These are phyloP conservation scores for Sclerotinia borealis DNA, from an alignment of 2,329 filamentous ascomycete genomes.

Conservation along the genomic window DNA sequence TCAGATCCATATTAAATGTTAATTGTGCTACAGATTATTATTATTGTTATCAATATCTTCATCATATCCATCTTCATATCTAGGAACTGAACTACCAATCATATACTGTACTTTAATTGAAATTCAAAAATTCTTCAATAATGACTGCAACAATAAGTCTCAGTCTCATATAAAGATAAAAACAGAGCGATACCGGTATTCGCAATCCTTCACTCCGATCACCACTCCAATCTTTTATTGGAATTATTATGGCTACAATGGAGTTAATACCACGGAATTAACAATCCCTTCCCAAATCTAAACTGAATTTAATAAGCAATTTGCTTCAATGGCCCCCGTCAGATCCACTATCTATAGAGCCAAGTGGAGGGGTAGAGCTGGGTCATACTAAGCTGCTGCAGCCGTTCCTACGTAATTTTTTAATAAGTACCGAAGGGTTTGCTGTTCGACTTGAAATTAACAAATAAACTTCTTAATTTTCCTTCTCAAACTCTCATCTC, in stretches of 20 bases:
- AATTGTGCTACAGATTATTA: no score
- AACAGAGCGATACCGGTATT: not conserved
- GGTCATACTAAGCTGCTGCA: not conserved
- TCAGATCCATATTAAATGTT: not conserved
- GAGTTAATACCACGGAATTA: not conserved
- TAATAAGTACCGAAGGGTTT: not conserved
- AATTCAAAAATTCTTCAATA: not conserved
- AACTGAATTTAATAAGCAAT: not conserved
- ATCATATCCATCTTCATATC: no score
- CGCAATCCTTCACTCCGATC: not conserved
- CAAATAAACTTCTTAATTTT: not conserved
- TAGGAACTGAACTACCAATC: no score
- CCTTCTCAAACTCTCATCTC: not conserved
- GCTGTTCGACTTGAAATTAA: not conserved
- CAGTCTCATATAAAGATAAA: not conserved
- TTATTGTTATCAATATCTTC: no score
- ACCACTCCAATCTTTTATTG: not conserved
- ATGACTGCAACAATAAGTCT: not conserved
- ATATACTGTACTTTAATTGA: no score
- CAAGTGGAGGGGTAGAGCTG: constrained; percentile 1
- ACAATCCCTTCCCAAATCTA: not conserved
- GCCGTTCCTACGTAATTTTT: not conserved
- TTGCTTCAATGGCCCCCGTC: not conserved
- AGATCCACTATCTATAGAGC: not conserved
- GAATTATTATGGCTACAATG: not conserved